Conservation (phyloP, 1,139 yeast species). For the Insectozyma bohioensis region DNA sequence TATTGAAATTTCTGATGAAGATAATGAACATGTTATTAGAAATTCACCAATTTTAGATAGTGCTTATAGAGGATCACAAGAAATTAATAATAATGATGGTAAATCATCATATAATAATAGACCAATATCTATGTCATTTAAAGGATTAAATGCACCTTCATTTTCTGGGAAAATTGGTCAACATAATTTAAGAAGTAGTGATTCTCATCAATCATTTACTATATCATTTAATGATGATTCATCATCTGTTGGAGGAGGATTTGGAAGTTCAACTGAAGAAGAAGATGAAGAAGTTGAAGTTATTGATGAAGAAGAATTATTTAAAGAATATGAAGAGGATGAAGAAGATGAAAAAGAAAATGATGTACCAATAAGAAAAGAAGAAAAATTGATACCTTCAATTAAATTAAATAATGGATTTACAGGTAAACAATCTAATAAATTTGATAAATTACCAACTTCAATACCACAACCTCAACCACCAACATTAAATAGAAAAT, state of each 20-base stretch:
- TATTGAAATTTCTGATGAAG: conserved; percentile 2
- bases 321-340: conserved; percentile 4
- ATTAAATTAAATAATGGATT: conserved; percentile 7
- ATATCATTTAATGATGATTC: conserved; percentile 36
- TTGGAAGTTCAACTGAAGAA: conserved; percentile 30
- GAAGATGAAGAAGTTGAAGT: conserved; percentile 22
- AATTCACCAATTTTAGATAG: conserved; percentile 25
- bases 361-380: conserved; percentile 4
- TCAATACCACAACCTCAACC: conserved; percentile 16
- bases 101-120: conserved; percentile 27
- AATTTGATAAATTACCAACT: conserved; percentile 7
- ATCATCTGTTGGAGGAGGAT: conserved; percentile 28
- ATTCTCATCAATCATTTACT: conserved; percentile 46
- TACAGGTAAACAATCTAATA: conserved; percentile 2
- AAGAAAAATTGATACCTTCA: conserved; percentile 6
- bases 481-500: conserved; percentile 18
- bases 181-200: conserved; percentile 32
- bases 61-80: conserved; percentile 15
- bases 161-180: conserved; percentile 38
- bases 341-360: conserved; percentile 20
- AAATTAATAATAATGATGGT: conserved; percentile 11
- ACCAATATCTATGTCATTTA: conserved; percentile 68
- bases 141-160: conserved; percentile 60
- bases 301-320: conserved; percentile 9
- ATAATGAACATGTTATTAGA: conserved; percentile 8